Evolutionary conservation across 768 basidiomycete genomes (phyloP).

Genomic region (Macrolepiota dolichaula): DNA sequence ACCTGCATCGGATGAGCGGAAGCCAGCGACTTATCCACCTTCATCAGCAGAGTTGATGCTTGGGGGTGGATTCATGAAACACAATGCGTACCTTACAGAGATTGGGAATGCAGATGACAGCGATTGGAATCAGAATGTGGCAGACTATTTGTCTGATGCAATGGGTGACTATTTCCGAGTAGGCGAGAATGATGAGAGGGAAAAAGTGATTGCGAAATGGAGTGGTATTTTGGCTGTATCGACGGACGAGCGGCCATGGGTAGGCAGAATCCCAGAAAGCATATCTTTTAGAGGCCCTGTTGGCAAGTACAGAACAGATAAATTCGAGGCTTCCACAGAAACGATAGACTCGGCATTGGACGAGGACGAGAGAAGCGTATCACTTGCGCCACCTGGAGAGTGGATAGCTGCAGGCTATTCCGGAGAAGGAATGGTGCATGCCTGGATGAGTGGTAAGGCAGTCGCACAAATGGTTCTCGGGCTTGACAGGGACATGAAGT

Average conservation of each 20-base stretch:
- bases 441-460: conserved; percentile 60
- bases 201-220: conserved; percentile 52
- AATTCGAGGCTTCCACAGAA: conserved; percentile 6
- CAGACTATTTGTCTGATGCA: conserved; percentile 30
- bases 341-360: not conserved
- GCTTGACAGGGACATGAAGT: conserved; percentile 14
- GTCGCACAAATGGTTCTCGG: conserved; percentile 58
- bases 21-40: not conserved
- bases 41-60: conserved; percentile 56
- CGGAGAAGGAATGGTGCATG: conserved; percentile 74
- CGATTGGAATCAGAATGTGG: conserved; percentile 23
- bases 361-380: not conserved
- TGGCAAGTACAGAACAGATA: not conserved
- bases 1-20: conserved; percentile 10
- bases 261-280: conserved; percentile 53
- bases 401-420: conserved; percentile 72
- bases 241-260: conserved; percentile 64
- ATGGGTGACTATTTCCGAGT: conserved; percentile 51
- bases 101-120: conserved; percentile 37
- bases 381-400: conserved; percentile 46
- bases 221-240: conserved; percentile 63
- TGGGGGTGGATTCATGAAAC: conserved; percentile 52
- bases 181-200: conserved; percentile 18
- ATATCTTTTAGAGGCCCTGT: conserved; percentile 39
- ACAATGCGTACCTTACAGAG: conserved; percentile 27